Percentiles rank a stretch among this genome's conserved stretches.
phyloP scores from a whole-genome alignment of 116 monocot genomes.

The Phalaenopsis hybrid region DNA sequence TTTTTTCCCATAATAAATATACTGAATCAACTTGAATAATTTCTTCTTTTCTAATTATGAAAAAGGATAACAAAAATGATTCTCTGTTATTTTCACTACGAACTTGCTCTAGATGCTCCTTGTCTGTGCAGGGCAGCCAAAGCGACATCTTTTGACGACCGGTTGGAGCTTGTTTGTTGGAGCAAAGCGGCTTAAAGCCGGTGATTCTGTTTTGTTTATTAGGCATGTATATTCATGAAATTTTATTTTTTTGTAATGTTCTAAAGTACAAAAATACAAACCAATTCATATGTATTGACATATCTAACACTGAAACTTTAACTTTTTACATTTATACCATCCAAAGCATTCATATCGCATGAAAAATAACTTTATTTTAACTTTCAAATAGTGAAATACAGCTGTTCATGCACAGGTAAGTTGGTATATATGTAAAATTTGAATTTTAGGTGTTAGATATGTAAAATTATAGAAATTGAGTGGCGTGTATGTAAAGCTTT shows the following conservation, averaged over 20 bases:
- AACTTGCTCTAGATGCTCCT: slow-evolving; percentile 1
- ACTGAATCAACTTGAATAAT: not conserved
- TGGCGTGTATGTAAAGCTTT: too few relatives aligned
- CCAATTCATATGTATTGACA: not conserved
- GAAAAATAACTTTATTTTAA: too few relatives aligned
- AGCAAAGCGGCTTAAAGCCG: slow-evolving; percentile 81
- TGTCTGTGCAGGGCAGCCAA: slow-evolving; percentile 75
- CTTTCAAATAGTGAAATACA: too few relatives aligned
- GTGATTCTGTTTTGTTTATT: slow-evolving; percentile 90
- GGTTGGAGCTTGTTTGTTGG: slow-evolving; percentile 96
- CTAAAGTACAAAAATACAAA: not conserved
- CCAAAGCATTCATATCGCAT: too few relatives aligned
- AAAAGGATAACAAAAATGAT: too few relatives aligned
- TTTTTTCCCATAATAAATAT: not conserved
- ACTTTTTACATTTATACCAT: too few relatives aligned
- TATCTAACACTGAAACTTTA: too few relatives aligned
- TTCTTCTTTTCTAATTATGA: not conserved
- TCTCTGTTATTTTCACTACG: not conserved
- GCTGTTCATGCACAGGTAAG: too few relatives aligned
- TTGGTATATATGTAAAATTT: too few relatives aligned
- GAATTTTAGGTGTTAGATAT: too few relatives aligned
- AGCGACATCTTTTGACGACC: slow-evolving; percentile 89
- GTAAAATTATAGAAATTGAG: too few relatives aligned
- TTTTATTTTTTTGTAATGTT: not conserved
- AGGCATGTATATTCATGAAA: slow-evolving; percentile 34